Conservation (phyloP, 2,329 filamentous ascomycete species). For the Chalaropsis thielavioides region DNA sequence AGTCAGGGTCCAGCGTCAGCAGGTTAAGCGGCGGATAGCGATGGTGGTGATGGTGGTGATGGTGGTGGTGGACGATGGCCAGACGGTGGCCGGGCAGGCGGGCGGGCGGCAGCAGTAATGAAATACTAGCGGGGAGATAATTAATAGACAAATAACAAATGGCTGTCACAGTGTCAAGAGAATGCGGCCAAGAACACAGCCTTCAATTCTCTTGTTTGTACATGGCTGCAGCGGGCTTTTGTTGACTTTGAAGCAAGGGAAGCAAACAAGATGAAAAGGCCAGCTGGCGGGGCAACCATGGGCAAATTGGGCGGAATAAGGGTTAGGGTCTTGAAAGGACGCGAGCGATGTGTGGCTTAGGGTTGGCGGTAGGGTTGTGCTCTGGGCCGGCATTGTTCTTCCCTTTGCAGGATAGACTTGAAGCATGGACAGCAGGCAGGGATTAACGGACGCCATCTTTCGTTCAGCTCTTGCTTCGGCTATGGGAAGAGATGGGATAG, state of each 20-base stretch:
- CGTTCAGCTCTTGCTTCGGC: constrained; percentile 4
- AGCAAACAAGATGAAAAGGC: neutral
- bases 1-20: too few relatives aligned
- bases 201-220: neutral
- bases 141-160: neutral
- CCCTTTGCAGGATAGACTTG: neutral
- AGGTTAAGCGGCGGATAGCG: too few relatives aligned
- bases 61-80: neutral
- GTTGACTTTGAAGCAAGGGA: neutral
- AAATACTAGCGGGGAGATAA: neutral
- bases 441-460: neutral
- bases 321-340: neutral
- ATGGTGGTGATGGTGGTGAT: too few relatives aligned
- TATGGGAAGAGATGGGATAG: neutral
- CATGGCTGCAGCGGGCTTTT: neutral
- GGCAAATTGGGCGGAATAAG: too few relatives aligned
- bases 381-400: neutral
- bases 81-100: neutral
- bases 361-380: neutral
- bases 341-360: neutral
- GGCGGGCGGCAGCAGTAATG: neutral
- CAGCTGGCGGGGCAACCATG: constrained; percentile 4
- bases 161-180: too few relatives aligned
- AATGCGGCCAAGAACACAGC: too few relatives aligned
- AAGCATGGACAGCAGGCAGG: neutral